These are phyloP conservation scores for Lentinula sp. DNA, from an alignment of 768 basidiomycete genomes.

Conservation along the genomic window DNA sequence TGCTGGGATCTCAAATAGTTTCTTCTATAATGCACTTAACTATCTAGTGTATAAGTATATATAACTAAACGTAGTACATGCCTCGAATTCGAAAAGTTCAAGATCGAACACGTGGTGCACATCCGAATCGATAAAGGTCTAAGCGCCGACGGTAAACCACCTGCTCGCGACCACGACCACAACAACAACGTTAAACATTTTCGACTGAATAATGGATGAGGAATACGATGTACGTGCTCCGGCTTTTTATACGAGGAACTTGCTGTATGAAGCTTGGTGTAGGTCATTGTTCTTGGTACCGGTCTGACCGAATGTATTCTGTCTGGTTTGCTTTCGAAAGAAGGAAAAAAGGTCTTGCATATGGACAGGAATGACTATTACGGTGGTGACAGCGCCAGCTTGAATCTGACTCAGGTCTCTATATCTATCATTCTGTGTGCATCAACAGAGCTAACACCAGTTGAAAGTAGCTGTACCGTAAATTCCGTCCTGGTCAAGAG, in stretches of 20 bases:
- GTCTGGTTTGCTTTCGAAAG: conserved; percentile 96
- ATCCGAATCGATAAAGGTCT: conserved; percentile 7
- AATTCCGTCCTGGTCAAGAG: conserved; percentile 77
- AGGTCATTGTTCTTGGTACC: conserved; percentile 93
- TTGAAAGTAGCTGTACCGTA: conserved; percentile 76
- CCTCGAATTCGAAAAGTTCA: neutral
- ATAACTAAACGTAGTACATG: too few species aligned
- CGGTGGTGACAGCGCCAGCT: conserved; percentile 92
- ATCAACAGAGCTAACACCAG: neutral
- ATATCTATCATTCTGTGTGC: conserved; percentile 13
- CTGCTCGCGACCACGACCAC: neutral
- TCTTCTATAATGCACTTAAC: neutral
- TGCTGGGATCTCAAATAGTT: neutral
- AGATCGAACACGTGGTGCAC: conserved; percentile 4
- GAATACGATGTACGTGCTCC: conserved; percentile 76
- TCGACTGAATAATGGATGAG: conserved; percentile 76
- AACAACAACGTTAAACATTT: neutral
- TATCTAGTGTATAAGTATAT: neutral
- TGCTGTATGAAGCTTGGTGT: conserved; percentile 9
- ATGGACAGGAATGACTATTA: conserved; percentile 99
- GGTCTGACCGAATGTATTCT: conserved; percentile 98
- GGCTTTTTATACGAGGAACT: too few species aligned
- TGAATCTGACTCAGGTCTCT: conserved; percentile 91
- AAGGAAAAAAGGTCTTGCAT: conserved; percentile 99
- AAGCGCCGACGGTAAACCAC: conserved; percentile 7